These are phyloP conservation scores for Bruguiera gymnorhiza DNA, from an alignment of 345 rosid genomes.

Conservation along the genomic window DNA sequence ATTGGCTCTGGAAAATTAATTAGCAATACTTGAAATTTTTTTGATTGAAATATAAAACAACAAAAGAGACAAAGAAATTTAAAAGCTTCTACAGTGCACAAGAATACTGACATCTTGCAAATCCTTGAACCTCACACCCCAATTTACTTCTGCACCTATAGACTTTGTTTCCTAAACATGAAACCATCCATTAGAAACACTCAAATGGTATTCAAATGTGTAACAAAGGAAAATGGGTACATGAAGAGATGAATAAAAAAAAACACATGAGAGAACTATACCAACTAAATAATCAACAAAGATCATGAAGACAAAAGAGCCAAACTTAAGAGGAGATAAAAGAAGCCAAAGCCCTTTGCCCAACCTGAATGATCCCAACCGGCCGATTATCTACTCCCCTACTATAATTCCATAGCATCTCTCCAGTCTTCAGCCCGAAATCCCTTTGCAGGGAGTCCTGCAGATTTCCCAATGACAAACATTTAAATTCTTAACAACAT, in stretches of 20 bases:
- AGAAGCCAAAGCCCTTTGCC: conserved; percentile 9
- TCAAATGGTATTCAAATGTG: not conserved
- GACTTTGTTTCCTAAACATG: conserved; percentile 82
- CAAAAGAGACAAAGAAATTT: conserved; percentile 10
- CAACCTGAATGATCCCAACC: conserved; percentile 75
- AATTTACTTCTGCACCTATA: conserved; percentile 91
- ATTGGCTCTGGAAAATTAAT: conserved; percentile 52
- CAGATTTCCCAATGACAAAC: conserved; percentile 16
- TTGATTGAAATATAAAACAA: conserved; percentile 1
- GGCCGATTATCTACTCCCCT: conserved; percentile 80
- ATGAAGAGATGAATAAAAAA: not conserved
- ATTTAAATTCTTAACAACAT: conserved; percentile 10
- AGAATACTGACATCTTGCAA: conserved; percentile 63
- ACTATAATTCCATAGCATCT: conserved; percentile 92
- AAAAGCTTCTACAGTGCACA: conserved; percentile 14
- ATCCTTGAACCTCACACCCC: conserved; percentile 91
- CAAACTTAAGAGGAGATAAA: not conserved
- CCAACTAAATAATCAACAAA: not conserved
- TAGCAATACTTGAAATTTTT: conserved; percentile 11
- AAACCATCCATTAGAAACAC: conserved; percentile 13
- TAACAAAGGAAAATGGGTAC: not conserved
- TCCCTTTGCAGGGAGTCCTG: conserved; percentile 80
- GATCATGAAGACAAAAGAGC: not conserved
- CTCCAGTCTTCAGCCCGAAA: conserved; percentile 88
- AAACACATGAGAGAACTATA: not conserved